Conservation (phyloP, 2,329 filamentous ascomycete species). For the Fusarium domesticum region DNA sequence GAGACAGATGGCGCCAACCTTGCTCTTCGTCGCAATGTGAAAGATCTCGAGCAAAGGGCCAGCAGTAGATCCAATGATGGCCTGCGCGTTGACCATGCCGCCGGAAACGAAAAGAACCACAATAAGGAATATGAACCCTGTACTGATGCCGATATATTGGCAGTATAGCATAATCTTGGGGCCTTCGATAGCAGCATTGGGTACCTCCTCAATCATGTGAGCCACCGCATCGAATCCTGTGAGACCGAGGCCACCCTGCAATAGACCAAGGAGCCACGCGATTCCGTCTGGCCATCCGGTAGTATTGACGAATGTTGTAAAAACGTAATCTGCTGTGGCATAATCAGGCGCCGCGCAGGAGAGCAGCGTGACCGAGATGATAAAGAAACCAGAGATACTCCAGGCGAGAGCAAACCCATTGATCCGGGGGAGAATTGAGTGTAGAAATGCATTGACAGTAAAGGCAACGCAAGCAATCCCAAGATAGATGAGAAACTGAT, state of each 20-base stretch:
- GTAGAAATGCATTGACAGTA: conserved; percentile 31
- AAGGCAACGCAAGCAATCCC: conserved; percentile 30
- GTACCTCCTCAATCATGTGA: conserved; percentile 38
- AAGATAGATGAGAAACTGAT: conserved; percentile 60
- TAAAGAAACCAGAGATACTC: conserved; percentile 64
- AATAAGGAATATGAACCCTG: conserved; percentile 60
- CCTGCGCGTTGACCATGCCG: conserved; percentile 45
- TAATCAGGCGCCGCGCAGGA: conserved; percentile 63
- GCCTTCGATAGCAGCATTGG: conserved; percentile 29
- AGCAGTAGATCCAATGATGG: conserved; percentile 50
- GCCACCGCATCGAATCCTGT: conserved; percentile 37
- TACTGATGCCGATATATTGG: conserved; percentile 59
- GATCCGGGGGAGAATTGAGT: conserved; percentile 38
- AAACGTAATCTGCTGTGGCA: conserved; percentile 32
- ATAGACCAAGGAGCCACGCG: conserved; percentile 34
- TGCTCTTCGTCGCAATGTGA: conserved; percentile 58
- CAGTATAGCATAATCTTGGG: conserved; percentile 49
- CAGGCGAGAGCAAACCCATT: conserved; percentile 68
- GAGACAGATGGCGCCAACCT: conserved; percentile 60
- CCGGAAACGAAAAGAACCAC: conserved; percentile 63
- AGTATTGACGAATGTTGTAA: conserved; percentile 32
- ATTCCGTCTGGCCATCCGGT: conserved; percentile 36
- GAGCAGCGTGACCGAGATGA: conserved; percentile 67
- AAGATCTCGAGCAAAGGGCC: conserved; percentile 62
- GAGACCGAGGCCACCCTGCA: conserved; percentile 34